A percentile compares a stretch with the other conserved stretches of the same genome.
Conservation (phyloP, 805 yeast genomes). For the Candida xiaguanensis region DNA sequence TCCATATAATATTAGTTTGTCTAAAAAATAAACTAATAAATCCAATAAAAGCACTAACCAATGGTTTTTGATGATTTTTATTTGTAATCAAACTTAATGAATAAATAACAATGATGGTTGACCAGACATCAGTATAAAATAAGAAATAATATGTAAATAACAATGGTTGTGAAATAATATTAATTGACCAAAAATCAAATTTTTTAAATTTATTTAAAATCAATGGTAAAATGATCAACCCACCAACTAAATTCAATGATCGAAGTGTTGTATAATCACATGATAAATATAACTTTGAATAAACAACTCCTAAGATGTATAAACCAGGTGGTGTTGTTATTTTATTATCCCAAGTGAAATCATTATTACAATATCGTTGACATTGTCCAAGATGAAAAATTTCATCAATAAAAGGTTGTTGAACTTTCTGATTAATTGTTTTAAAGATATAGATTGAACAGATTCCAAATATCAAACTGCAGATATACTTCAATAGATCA, state of each 20-base stretch:
- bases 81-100: slow-evolving; percentile 47
- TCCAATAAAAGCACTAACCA: slow-evolving; percentile 51
- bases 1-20: slow-evolving; percentile 92
- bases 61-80: slow-evolving; percentile 17
- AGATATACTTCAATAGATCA: slow-evolving; percentile 1
- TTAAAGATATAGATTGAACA: slow-evolving; percentile 13
- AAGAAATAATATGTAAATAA: slow-evolving; percentile 68
- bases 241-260: slow-evolving; percentile 64
- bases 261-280: slow-evolving; percentile 21
- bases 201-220: slow-evolving; percentile 24
- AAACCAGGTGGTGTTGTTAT: slow-evolving; percentile 97
- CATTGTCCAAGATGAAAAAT: slow-evolving; percentile 84
- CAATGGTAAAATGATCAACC: slow-evolving; percentile 49
- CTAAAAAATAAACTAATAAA: slow-evolving; percentile 69
- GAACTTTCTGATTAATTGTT: slow-evolving; percentile 19
- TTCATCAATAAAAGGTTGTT: slow-evolving; percentile 62
- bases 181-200: slow-evolving; percentile 21
- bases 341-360: slow-evolving; percentile 80
- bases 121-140: slow-evolving; percentile 94
- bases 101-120: slow-evolving; percentile 62
- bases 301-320: slow-evolving; percentile 47
- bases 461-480: slow-evolving; percentile 10
- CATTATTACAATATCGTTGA: slow-evolving; percentile 55
- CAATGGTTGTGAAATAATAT: slow-evolving; percentile 57
- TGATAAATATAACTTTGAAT: slow-evolving; percentile 25